Conservation (phyloP, 2,329 filamentous ascomycete species). For the Talaromyces verruculosus region DNA sequence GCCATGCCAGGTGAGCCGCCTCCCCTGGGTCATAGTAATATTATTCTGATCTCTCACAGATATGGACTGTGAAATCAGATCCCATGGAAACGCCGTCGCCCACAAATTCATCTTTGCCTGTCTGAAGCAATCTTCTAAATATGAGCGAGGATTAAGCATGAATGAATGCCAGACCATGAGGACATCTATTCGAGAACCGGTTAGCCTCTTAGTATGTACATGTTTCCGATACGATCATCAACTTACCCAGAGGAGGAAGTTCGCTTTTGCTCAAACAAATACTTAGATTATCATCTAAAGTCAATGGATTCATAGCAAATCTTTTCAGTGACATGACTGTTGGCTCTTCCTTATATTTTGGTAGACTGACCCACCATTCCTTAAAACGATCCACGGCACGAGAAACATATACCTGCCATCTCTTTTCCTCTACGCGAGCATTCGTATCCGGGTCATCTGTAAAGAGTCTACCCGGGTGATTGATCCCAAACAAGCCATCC, state of each 20-base stretch:
- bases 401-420: constrained; percentile 17
- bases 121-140: constrained; percentile 67
- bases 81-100: constrained; percentile 65
- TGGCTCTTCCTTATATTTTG: not conserved
- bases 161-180: constrained; percentile 79
- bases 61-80: constrained; percentile 56
- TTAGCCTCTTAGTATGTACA: not conserved
- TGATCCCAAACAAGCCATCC: constrained; percentile 60
- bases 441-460: not conserved
- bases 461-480: not conserved
- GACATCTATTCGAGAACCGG: constrained; percentile 53
- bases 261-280: not conserved
- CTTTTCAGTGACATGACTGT: constrained; percentile 14
- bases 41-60: not conserved
- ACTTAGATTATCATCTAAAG: not conserved
- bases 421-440: constrained; percentile 11
- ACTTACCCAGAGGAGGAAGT: constrained; percentile 14
- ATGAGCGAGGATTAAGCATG: constrained; percentile 70
- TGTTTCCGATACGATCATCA: not conserved
- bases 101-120: constrained; percentile 56
- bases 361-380: constrained; percentile 15
- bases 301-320: constrained; percentile 8
- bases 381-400: constrained; percentile 18
- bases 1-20: not conserved
- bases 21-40: constrained; percentile 11